Conservation (phyloP, 2,329 filamentous ascomycete species). For the Celoporthe dispersa region DNA sequence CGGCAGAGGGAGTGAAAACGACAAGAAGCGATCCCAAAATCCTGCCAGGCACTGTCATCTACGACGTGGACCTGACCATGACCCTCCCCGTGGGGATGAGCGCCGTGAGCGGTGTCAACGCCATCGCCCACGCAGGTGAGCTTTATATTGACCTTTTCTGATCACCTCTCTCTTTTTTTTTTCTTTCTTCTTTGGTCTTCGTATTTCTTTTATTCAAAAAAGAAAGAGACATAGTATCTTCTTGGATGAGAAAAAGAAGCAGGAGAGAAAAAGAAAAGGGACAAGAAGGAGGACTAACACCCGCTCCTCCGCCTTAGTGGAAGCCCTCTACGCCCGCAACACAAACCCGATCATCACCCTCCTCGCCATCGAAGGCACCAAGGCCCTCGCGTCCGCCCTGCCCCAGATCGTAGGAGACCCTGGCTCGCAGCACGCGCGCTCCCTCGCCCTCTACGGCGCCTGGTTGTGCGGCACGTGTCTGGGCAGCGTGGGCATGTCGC, state of each 20-base stretch:
- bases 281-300: neutral
- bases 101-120: slow-evolving; percentile 65
- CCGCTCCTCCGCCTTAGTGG: slow-evolving; percentile 48
- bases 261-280: neutral
- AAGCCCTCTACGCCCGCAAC: slow-evolving; percentile 66
- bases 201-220: too few species aligned
- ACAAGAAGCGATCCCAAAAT: slow-evolving; percentile 63
- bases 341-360: slow-evolving; percentile 63
- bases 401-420: slow-evolving; percentile 55
- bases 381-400: slow-evolving; percentile 56
- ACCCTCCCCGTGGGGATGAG: slow-evolving; percentile 57
- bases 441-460: slow-evolving; percentile 62
- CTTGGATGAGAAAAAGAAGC: neutral
- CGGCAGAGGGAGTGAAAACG: slow-evolving; percentile 59
- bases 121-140: slow-evolving; percentile 64
- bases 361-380: slow-evolving; percentile 61
- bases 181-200: too few species aligned
- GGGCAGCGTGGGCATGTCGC: slow-evolving; percentile 63
- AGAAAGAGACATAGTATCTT: too few species aligned
- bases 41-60: slow-evolving; percentile 64
- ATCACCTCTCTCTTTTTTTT: too few species aligned
- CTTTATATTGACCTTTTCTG: too few species aligned
- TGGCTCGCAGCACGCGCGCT: slow-evolving; percentile 50
- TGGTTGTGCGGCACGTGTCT: slow-evolving; percentile 68
- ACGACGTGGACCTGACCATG: slow-evolving; percentile 67